Conservation (phyloP, 225 moss, liverwort and hornwort species). For the Climacium dendroides region DNA sequence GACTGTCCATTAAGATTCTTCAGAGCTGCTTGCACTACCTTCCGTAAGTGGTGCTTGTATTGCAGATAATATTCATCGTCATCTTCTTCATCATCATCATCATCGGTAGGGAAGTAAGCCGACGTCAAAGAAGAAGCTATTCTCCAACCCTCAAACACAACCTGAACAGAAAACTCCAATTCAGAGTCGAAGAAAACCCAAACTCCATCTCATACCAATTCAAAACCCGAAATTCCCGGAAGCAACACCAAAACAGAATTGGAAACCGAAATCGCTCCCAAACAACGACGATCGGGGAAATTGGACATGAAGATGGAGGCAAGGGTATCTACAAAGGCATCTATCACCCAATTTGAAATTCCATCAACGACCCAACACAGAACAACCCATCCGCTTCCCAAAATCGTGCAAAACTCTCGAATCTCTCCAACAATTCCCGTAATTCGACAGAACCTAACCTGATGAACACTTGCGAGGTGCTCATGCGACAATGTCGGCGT, state of each 20-base stretch:
- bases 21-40: neutral
- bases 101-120: neutral
- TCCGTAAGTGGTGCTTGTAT: neutral
- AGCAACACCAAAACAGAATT: neutral
- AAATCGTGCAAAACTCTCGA: neutral
- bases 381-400: neutral
- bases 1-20: constrained; percentile 2
- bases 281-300: neutral
- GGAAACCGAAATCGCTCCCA: neutral
- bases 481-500: neutral
- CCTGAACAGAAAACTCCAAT: neutral
- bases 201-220: neutral
- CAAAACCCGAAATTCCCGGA: neutral
- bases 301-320: neutral
- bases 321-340: neutral
- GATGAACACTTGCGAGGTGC: neutral
- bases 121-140: neutral
- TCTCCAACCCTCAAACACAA: neutral
- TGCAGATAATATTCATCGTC: neutral
- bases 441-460: neutral
- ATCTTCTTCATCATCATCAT: neutral
- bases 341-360: neutral
- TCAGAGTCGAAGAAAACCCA: neutral
- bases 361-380: neutral
- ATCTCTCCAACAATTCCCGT: neutral